phyloP scores from a whole-genome alignment of 345 rosid genomes.

The Bruguiera parviflora region DNA sequence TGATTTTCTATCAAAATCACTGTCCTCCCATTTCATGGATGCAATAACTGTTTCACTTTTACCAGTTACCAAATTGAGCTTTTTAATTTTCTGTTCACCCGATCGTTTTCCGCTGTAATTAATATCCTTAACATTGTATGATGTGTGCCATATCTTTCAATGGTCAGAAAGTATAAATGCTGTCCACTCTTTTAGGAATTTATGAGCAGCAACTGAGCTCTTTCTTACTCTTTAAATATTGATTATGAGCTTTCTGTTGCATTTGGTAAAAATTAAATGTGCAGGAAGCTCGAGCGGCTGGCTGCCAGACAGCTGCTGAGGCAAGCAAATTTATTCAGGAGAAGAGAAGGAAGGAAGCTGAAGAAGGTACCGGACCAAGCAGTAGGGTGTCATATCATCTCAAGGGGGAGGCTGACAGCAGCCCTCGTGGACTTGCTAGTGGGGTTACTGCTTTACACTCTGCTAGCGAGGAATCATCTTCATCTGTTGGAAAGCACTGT shows the following conservation, averaged over 20 bases:
- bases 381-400: slow-evolving; percentile 40
- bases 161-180: too few species aligned
- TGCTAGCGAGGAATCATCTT: slow-evolving; percentile 37
- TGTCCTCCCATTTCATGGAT: neutral
- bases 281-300: slow-evolving; percentile 89
- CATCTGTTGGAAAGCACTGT: slow-evolving; percentile 27
- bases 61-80: neutral
- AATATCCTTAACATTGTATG: too few species aligned
- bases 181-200: too few species aligned
- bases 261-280: slow-evolving; percentile 3
- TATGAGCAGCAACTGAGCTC: neutral
- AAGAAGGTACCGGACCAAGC: slow-evolving; percentile 56
- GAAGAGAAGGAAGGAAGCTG: slow-evolving; percentile 68
- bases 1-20: neutral
- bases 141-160: too few species aligned
- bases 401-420: slow-evolving; percentile 37
- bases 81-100: neutral
- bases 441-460: slow-evolving; percentile 38
- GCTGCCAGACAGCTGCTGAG: slow-evolving; percentile 59
- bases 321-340: slow-evolving; percentile 59
- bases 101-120: too few species aligned
- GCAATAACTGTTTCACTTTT: neutral
- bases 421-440: slow-evolving; percentile 42
- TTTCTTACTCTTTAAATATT: neutral
- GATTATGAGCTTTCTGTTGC: neutral